Evolutionary conservation across 805 yeast genomes (phyloP), one percentile per base, ranked within the genome.

Genomic region (Blastobotrys parvus): DNA sequence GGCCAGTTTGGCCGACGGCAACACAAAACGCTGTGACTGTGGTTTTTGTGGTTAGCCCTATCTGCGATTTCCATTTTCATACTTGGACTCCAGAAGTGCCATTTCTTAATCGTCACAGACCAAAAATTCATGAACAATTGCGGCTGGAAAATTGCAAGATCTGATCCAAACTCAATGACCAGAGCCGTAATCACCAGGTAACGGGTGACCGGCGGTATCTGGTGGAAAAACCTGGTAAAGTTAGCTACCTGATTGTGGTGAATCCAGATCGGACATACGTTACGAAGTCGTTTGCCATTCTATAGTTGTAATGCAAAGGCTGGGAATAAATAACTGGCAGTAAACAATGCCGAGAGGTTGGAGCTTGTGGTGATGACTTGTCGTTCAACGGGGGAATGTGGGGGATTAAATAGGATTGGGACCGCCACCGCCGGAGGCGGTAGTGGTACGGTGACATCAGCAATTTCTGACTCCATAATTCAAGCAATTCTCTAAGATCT

Each of bases 201-300:
- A 33, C 57, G 44, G 2, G 57, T 53, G n/a, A 54, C 53, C 1
- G 52, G 52, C 15, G 57, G 55, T 16, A 54, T 46, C 11, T 25
- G 29, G 7, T 25, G 7, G 11, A 25, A 35, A 17, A 49, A 38
- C 23, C 56, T 53, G 27, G n/a, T n/a, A 31, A 7, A 11, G 29
- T 25, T 25, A 25, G 29, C 29, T 17, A 21, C 31, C 8, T 3
- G n/a, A 21, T 38, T 18, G 29, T 27, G 16, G 4, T 18, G 10
- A 3, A 7, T 18, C 5, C 25, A 8, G 23, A 15, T 36, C 29
- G n/a, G 8, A 30, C 41, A 25, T 30, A 38, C 41, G 25, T 19
- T 16, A 30, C 34, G 13, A 38, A 6, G n/a, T 38, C 41, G 41
- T 29, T 19, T 6, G 41, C 41, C 41, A 38, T 38, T 16, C 13